Evolutionary conservation across 2,329 filamentous ascomycete species (phyloP), one percentile per base, ranked within the genome.

Genomic region (Cladosporium sp.): DNA sequence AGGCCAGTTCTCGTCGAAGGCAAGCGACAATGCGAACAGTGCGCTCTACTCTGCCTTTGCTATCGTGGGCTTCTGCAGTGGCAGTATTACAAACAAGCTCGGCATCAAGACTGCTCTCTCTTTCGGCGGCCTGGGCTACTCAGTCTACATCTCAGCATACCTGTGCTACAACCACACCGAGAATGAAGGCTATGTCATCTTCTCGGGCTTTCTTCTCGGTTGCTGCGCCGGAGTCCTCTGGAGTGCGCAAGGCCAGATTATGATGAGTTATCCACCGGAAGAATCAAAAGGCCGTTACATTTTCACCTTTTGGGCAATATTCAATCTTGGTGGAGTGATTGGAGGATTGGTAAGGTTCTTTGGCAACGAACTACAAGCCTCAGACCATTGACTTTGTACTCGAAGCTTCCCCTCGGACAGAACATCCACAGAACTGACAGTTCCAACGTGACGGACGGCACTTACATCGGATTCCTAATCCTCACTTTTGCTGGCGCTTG

Each of bases 251-350:
- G 91, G 91, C 66, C 88, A 90, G 67, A 91, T 94, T 74, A 93
- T 94, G 89, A 94, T 96, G 87, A 88, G 91, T 44, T 97, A 97
- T 77, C 93, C 93, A 1, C 83, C 86, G 23, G 93, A 97, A 79
- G 79, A 86, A 35, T 86, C 87, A 69, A 97, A 97, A 83, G 93
- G 93, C 53, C 88, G 89, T 66, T 97, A 93, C 78, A 96, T 97
- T 77, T 91, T 91, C 68, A 89, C 88, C 81, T 97, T 97, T 80
- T 97, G 93, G 93, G 88, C 93, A 76, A 96, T 97, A 74, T 97
- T 97, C 84, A 97, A 97, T 79, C 78, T 93, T 66, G 93, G 93
- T 72, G 93, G 89, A 72, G 93, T 97, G 67, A 92, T 97, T 77
- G 93, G 93, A 68, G 88, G 89, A 73, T 76, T 88, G 81, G 86